Evolutionary conservation across 192 early-diverging fungal species (phyloP).

Genomic region (Oehlia diaphana): DNA sequence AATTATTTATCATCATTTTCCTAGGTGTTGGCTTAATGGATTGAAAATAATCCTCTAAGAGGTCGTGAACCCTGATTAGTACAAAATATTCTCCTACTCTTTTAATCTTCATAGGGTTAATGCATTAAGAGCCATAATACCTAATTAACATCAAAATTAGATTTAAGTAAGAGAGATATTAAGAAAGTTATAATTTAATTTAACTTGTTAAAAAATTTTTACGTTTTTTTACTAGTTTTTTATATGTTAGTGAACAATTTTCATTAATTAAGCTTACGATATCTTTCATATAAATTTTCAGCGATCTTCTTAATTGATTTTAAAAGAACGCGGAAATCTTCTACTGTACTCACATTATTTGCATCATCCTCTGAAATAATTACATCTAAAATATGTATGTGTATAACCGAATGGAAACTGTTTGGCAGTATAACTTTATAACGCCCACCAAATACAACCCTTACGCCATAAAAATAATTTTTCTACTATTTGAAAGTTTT

Average conservation of each 20-base stretch:
- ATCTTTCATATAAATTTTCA: conserved; percentile 63
- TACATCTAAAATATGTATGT: conserved; percentile 54
- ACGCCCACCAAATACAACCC: conserved; percentile 58
- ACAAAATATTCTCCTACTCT: conserved; percentile 77
- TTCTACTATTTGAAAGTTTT: conserved; percentile 64
- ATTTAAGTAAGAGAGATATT: neutral
- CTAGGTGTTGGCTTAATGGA: conserved; percentile 62
- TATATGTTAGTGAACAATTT: too few relatives aligned
- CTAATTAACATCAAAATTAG: conserved; percentile 3
- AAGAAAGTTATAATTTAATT: too few relatives aligned
- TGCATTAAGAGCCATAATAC: conserved; percentile 74
- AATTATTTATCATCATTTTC: conserved; percentile 72
- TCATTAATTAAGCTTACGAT: too few relatives aligned
- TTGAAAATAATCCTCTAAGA: conserved; percentile 83
- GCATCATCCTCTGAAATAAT: conserved; percentile 45
- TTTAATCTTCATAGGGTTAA: conserved; percentile 28
- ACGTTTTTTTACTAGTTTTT: too few relatives aligned
- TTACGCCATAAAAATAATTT: conserved; percentile 44
- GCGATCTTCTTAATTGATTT: conserved; percentile 63
- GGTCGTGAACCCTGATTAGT: conserved; percentile 59
- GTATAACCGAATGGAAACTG: conserved; percentile 57
- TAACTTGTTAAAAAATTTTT: conserved; percentile 21
- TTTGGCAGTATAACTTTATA: conserved; percentile 73
- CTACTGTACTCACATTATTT: conserved; percentile 16
- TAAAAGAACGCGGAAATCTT: conserved; percentile 57